Base-by-base conservation (phyloP, 257 asterid genomes). In the Jasminum sambac region DNA sequence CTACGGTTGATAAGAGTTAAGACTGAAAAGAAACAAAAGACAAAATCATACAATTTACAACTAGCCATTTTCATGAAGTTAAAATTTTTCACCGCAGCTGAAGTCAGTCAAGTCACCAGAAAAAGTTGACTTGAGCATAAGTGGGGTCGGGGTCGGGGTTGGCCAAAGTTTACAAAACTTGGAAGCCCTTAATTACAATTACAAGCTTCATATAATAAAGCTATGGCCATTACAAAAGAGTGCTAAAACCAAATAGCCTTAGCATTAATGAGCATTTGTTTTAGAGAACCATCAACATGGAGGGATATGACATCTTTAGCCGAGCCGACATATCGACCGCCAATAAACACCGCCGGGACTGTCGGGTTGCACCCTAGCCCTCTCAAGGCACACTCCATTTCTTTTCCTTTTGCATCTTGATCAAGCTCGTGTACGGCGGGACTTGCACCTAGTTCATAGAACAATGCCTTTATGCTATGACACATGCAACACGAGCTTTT, bases 401-500 rank as follows among this genome's bases (percentile, higher is more conserved):
- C 91, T 66, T 57, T 80, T 16, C 95, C 96, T 0, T 74, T 73
- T 5, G 81, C 19, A 8, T 87, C 90, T 0, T 89, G 85, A 48
- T 91, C 97, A 0, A 91, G 81, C 72, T 91, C 97, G 42, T 87
- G 85, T 39, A 91, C 82, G 0, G 84, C 90, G 3, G 96, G 97
- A 78, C 90, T 89, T 5, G 96, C 96, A 4, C 97, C 96, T 17
- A 88, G 70, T 5, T 91, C 91, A 30, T 88, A 84, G 73, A 90
- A 90, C 71, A 90, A 75, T 12, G 88, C 87, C 87, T 88, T 87
- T 72, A 88, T 81, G 89, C 90, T 87, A 61, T 90, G 92, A 72
- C 95, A 88, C 97, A 90, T 88, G 87, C 96, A 90, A 62, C 97
- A 90, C 36, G 96, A 80, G 81, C 97, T 90, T 75, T 88, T 88